Evolutionary conservation across 176 grass and related monocot species (phyloP).

Genomic region (Ensete ventricosum): DNA sequence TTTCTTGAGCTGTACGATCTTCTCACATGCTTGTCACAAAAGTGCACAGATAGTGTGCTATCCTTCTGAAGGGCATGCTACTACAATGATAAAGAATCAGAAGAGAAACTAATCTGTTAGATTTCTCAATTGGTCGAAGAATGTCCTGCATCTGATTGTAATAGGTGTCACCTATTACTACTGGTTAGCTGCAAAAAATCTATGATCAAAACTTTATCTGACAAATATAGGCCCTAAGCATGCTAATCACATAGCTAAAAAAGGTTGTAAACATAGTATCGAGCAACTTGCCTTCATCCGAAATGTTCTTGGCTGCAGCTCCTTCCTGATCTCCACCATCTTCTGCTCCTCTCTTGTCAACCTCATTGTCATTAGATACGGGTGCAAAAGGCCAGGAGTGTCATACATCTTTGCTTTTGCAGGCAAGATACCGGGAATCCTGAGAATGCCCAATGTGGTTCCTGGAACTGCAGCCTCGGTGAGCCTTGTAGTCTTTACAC

Average conservation of each 20-base stretch:
- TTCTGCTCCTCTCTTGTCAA: constrained; percentile 68
- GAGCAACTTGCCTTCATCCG: constrained; percentile 59
- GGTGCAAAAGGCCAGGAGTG: constrained; percentile 85
- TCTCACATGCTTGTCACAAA: not conserved
- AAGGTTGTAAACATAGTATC: not conserved
- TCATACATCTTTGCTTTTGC: constrained; percentile 97
- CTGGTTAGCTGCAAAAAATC: not conserved
- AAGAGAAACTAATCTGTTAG: not conserved
- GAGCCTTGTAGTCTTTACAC: constrained; percentile 58
- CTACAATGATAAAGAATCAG: not conserved
- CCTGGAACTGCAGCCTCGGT: constrained; percentile 81
- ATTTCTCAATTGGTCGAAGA: not conserved
- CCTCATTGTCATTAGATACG: constrained; percentile 65
- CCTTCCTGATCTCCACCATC: constrained; percentile 92
- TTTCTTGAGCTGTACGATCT: not conserved
- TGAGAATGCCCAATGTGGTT: constrained; percentile 81
- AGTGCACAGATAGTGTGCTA: not conserved
- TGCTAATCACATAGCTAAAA: not conserved
- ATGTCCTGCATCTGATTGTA: not conserved
- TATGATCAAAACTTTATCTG: not conserved
- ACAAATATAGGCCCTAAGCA: not conserved
- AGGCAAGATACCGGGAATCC: constrained; percentile 69
- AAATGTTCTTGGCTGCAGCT: constrained; percentile 50
- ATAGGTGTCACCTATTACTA: too few relatives aligned
- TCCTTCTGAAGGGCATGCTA: not conserved